Conservation (phyloP, 371 early-diverging fungal genomes). For the Mucor ambiguus region DNA sequence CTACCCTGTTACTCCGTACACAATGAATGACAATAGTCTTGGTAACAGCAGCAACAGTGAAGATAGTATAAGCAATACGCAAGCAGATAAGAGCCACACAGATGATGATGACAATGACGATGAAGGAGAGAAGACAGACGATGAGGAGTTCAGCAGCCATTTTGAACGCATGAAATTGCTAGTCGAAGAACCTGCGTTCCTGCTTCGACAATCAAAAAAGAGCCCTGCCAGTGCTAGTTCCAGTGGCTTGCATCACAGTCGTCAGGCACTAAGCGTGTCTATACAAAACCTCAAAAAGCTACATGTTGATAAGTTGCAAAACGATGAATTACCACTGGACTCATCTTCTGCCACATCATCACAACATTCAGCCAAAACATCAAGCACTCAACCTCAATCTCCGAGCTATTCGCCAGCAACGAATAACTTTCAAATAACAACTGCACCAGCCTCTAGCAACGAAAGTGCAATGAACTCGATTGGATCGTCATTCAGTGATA, state of each 20-base stretch:
- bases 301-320: background rate
- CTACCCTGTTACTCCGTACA: background rate
- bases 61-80: background rate
- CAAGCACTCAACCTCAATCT: conserved; percentile 1
- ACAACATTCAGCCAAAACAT: background rate
- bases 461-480: conserved; percentile 53
- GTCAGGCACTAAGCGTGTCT: conserved; percentile 11
- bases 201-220: conserved; percentile 17
- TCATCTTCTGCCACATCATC: background rate
- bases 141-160: conserved; percentile 34
- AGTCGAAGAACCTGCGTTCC: conserved; percentile 45
- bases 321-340: background rate
- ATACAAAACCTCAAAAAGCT: conserved; percentile 20
- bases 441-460: conserved; percentile 22
- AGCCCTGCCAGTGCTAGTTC: background rate
- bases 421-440: background rate
- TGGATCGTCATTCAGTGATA: conserved; percentile 58
- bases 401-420: conserved; percentile 9
- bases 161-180: conserved; percentile 36
- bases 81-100: background rate
- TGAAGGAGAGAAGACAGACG: conserved; percentile 17
- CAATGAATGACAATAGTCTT: background rate
- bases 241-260: conserved; percentile 7
- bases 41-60: background rate
- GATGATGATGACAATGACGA: background rate